Evolutionary conservation across 1,139 yeast genomes (phyloP).

Genomic region (Suhomyces anneliseae): DNA sequence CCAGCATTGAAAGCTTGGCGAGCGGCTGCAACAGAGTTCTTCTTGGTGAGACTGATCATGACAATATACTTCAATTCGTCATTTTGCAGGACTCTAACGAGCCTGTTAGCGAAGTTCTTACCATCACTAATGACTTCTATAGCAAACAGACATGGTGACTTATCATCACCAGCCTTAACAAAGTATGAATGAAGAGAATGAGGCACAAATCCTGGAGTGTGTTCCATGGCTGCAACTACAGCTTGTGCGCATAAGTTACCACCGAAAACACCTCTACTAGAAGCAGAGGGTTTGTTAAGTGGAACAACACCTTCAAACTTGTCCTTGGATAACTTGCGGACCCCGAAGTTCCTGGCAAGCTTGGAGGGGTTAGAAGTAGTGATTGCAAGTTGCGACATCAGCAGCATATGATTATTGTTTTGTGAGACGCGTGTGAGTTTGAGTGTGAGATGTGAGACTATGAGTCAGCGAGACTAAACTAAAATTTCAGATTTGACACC

Average conservation of each 20-base stretch:
- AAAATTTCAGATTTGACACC: too few relatives aligned
- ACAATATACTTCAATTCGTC: conserved; percentile 32
- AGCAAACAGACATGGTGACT: conserved; percentile 27
- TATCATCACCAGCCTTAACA: conserved; percentile 39
- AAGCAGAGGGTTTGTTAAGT: conserved; percentile 32
- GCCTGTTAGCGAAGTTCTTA: conserved; percentile 33
- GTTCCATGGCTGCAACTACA: conserved; percentile 40
- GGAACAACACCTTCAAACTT: conserved; percentile 33
- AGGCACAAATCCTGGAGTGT: conserved; percentile 36
- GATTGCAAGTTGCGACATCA: background rate
- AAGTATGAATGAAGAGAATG: conserved; percentile 47
- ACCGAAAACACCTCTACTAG: conserved; percentile 43
- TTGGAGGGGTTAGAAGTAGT: background rate
- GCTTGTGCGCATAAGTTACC: conserved; percentile 46
- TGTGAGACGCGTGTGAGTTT: too few relatives aligned
- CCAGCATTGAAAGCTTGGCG: conserved; percentile 19
- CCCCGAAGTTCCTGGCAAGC: conserved; percentile 11
- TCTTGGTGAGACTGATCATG: conserved; percentile 35
- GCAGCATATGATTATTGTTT: too few relatives aligned
- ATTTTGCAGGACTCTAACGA: conserved; percentile 30
- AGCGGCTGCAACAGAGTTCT: conserved; percentile 23
- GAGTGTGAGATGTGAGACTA: too few relatives aligned
- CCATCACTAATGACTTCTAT: conserved; percentile 36
- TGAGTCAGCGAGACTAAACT: too few relatives aligned
- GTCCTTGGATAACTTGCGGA: conserved; percentile 10